Evolutionary conservation across 306 rosid species (phyloP), one percentile per base, ranked within the genome.

Genomic region (Aeschynomene evenia): DNA sequence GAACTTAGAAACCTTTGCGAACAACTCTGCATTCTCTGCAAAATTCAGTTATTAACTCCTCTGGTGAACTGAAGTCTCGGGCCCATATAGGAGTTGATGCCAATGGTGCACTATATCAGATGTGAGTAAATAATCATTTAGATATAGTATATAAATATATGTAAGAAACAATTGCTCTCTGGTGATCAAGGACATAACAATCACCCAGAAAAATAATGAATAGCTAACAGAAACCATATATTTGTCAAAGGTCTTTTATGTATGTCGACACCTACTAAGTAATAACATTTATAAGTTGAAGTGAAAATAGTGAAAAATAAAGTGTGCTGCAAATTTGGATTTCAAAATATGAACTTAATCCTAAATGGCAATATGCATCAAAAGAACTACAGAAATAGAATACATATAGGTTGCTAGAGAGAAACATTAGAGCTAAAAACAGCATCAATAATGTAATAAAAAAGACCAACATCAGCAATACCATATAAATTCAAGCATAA

Each of bases 11-110:
- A 89, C 97, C 97, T 90, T 90, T 94, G 40, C 96, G 96, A 56
- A 94, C 97, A 79, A 94, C 83, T 84, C 98, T 79, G 85, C 98
- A 94, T 83, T 94, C 98, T 80, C 97, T 87, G 65, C 98, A 94
- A 86, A 94, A 94, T 65, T 94, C 96, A 74, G 97, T 87, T 68
- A 90, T 81, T 72, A 90, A 85, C 74, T 90, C 98, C 82, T 94
- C 95, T 7, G 97, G 77, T 33, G 98, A 87, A 84, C 77, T 70
- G 74, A 90, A 94, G n/a, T 94, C 96, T 20, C 97, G 86, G 15
- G 87, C 84, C 97, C 98, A 90, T 16, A 94, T 85, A 54, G 98
- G 96, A 66, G 87, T 90, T 46, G 98, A 88, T 9, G 85, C 80
- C 86, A 94, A 74, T 31, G 98, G 96, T 28, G 98, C 98, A 81